Evolutionary conservation across 2,329 filamentous ascomycete species (phyloP), one percentile per base, ranked within the genome.

Genomic region (Aspergillus pseudoviridinutans): DNA sequence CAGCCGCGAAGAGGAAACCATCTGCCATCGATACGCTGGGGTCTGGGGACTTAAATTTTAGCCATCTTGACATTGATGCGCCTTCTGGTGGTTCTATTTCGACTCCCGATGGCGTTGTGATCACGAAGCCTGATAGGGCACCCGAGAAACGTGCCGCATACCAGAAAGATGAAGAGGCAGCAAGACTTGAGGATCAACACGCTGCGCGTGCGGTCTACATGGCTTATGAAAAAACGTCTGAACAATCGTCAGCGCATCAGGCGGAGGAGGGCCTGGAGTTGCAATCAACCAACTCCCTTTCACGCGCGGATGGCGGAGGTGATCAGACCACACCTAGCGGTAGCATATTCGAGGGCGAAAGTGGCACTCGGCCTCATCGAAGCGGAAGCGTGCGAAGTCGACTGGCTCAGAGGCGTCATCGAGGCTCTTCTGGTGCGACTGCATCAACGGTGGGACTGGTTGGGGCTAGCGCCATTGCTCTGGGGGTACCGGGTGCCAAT

Each of bases 11-110:
- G 52, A 82, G 82, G 59, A 89, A 86, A 66, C 87, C 91, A 64
- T 85, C 87, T 12, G 92, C 94, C 1, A 84, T 97, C 2, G 91
- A 93, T 68, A 97, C 94, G 0, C 80, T 99, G 51, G 94, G 94
- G 12, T 86, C 86, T 67, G 94, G 94, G 4, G 90, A 97, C 68
- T 79, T 99, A 50, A 96, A 91, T 71, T 82, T 97, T 56, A 92
- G 90, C 67, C 91, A 96, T 68, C 80, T 97, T 46, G 93, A 93
- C 35, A 90, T 97, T 55, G 73, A 75, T 57, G 64, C 68, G 12
- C 65, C 70, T 3, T 61, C 69, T 1, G 73, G 71, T 10, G 71
- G 70, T 14, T 66, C 69, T 10, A 62, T 75, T 25, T 73, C 70
- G 27, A 75, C 73, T 4, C 65, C 70, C 5, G 75, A 77, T 58